These are phyloP conservation scores for Licmophora abbreviata DNA, from an alignment of 108 stramenopile genomes.

Conservation along the genomic window DNA sequence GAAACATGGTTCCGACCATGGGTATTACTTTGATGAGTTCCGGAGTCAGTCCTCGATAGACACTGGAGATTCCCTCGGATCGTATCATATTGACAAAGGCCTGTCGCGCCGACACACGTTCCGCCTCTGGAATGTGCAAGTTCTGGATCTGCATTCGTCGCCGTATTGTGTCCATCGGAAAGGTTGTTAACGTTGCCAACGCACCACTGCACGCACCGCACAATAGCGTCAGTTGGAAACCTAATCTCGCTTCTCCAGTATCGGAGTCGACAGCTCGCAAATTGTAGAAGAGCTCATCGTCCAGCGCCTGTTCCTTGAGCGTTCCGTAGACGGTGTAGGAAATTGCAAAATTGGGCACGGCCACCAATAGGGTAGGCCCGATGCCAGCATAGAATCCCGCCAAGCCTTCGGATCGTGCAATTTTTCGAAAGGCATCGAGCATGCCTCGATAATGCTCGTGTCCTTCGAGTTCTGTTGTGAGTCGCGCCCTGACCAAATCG, in stretches of 20 bases:
- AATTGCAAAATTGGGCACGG: constrained; percentile 90
- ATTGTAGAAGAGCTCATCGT: constrained; percentile 86
- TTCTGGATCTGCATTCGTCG: constrained; percentile 89
- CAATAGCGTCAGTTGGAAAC: constrained; percentile 60
- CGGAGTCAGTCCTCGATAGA: constrained; percentile 88
- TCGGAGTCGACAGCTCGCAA: constrained; percentile 71
- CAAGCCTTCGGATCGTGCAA: constrained; percentile 67
- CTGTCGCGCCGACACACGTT: constrained; percentile 48
- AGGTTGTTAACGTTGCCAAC: constrained; percentile 71
- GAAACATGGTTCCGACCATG: constrained; percentile 93
- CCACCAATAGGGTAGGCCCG: constrained; percentile 81
- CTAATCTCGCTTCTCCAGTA: constrained; percentile 69
- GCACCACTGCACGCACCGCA: constrained; percentile 79
- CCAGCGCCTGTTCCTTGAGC: constrained; percentile 74
- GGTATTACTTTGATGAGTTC: constrained; percentile 91
- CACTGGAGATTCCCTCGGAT: constrained; percentile 64
- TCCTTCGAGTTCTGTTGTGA: constrained; percentile 85
- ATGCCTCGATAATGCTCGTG: constrained; percentile 80
- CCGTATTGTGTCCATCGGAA: constrained; percentile 88
- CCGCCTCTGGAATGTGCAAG: constrained; percentile 51
- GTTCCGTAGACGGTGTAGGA: constrained; percentile 86
- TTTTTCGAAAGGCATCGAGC: constrained; percentile 76
- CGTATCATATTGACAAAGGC: constrained; percentile 44
- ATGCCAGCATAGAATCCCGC: constrained; percentile 84
- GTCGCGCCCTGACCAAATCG: constrained; percentile 85